Evolutionary conservation across 176 grass and related monocot genomes (phyloP), one percentile per base, ranked within the genome.

Genomic region (Eragrostis nindensis): DNA sequence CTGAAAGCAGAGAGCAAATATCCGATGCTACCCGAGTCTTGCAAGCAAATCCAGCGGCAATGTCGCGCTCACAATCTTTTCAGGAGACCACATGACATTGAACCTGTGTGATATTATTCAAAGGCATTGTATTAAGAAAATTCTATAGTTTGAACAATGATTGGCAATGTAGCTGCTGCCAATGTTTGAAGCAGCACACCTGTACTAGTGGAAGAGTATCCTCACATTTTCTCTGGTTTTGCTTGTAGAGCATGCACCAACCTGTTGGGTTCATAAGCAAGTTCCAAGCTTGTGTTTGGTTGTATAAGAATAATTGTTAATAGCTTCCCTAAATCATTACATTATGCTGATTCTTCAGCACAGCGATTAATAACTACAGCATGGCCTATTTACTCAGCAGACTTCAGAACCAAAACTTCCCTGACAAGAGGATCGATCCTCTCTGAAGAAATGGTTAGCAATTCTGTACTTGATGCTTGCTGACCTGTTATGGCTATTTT

Each of bases 1-100:
- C 22, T 18, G 82, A 71, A 22, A 56, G 21, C 71, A 83, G 73
- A 47, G 86, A 71, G 54, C 80, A 84, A 5, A 59, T 49, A 55
- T 56, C 70, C 0, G 55, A 60, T 16, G 76, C 80, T 40, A 78
- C 89, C 19, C 63, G 70, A 24, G 80, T 93, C 44, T 66, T 96
- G 80, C 89, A 91, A 63, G 86, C 91, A 2, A 99, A 99, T 45
- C 97, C 97, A 0, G 93, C 89, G 1, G 93, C 93, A 48, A 61
- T 93, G 0, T 86, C 87, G 0, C 89, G 97, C 27, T 88, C 87
- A 0, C 84, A 82, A 11, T 86, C 82, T 57, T 99, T 96, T 66
- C 88, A 91, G 66, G 97, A 99, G 80, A 82, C 48, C 8, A 86
- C 87, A 30, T 94, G 83, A 84, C 80, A 24, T 53, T 79, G 53